These are phyloP conservation scores for Saturnispora diversa DNA, from an alignment of 805 yeast species.

Conservation along the genomic window DNA sequence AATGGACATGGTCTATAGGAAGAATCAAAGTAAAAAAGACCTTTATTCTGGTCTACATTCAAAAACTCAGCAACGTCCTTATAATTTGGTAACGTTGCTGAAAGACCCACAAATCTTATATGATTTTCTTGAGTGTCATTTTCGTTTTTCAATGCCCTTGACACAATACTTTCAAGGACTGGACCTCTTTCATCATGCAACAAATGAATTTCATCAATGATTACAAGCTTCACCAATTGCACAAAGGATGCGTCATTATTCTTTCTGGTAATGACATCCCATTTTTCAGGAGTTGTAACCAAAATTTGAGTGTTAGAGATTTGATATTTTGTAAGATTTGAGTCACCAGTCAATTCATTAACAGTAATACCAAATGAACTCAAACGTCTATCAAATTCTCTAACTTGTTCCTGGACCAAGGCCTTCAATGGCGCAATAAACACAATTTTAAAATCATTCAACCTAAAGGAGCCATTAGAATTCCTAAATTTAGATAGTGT, in stretches of 20 bases:
- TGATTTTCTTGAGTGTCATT: conserved; percentile 33
- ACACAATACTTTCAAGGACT: conserved; percentile 79
- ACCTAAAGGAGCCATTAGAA: conserved; percentile 38
- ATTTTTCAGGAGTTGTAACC: conserved; percentile 93
- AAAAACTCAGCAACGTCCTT: conserved; percentile 78
- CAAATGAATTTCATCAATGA: conserved; percentile 89
- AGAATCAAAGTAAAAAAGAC: conserved; percentile 75
- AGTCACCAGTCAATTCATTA: conserved; percentile 86
- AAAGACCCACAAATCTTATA: conserved; percentile 73
- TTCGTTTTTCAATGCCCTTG: conserved; percentile 54
- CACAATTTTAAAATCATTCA: conserved; percentile 62
- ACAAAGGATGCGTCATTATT: conserved; percentile 57
- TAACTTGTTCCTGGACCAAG: conserved; percentile 87
- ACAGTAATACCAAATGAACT: conserved; percentile 59
- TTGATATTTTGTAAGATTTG: conserved; percentile 66
- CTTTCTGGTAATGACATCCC: conserved; percentile 94
- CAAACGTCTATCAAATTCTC: conserved; percentile 72
- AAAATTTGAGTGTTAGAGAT: conserved; percentile 70
- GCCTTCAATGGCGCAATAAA: conserved; percentile 94
- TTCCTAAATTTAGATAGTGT: conserved; percentile 48
- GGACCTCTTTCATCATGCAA: conserved; percentile 95
- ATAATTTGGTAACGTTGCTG: conserved; percentile 90
- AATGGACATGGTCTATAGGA: conserved; percentile 88
- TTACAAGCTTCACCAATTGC: conserved; percentile 56
- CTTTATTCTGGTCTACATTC: conserved; percentile 49